Evolutionary conservation across 495 filamentous ascomycete genomes (phyloP).

Genomic region (Trichoderma reesei): DNA sequence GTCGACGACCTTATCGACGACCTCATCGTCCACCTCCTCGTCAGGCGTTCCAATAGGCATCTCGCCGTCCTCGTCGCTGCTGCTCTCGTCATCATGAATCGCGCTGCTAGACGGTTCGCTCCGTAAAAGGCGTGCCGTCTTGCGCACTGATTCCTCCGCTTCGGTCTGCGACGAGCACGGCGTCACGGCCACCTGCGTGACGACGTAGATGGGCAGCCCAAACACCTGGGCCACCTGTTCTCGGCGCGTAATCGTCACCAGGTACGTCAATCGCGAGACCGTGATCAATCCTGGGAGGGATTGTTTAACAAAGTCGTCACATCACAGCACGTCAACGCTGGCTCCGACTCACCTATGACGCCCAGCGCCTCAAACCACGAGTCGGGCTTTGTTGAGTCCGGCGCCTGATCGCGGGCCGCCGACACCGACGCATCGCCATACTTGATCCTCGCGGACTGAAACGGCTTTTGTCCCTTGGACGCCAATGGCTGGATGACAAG

Average conservation of each 20-base stretch:
- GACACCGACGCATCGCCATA: slow-evolving; percentile 57
- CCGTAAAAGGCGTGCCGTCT: slow-evolving; percentile 45
- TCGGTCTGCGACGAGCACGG: slow-evolving; percentile 68
- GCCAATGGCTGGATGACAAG: slow-evolving; percentile 67
- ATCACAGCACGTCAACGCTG: neutral
- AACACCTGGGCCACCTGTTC: slow-evolving; percentile 81
- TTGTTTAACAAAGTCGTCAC: neutral
- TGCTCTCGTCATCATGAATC: slow-evolving; percentile 28
- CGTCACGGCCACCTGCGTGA: slow-evolving; percentile 79
- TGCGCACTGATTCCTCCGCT: slow-evolving; percentile 57
- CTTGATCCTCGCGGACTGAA: slow-evolving; percentile 52
- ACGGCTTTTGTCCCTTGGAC: slow-evolving; percentile 37
- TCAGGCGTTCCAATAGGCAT: slow-evolving; percentile 8
- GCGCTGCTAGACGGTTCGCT: slow-evolving; percentile 24
- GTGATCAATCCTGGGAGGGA: slow-evolving; percentile 52
- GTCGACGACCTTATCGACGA: slow-evolving; percentile 12
- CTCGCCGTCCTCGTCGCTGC: slow-evolving; percentile 19
- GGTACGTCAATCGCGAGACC: slow-evolving; percentile 62
- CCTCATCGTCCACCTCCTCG: slow-evolving; percentile 23
- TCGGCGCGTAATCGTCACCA: slow-evolving; percentile 73
- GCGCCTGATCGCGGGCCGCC: slow-evolving; percentile 23
- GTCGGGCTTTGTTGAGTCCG: slow-evolving; percentile 25
- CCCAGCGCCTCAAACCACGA: slow-evolving; percentile 67
- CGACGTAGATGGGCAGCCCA: slow-evolving; percentile 70
- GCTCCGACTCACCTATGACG: slow-evolving; percentile 57